A percentile compares a stretch with the other conserved stretches of the same genome.
phyloP scores from a whole-genome alignment of 148 eudicot species.

The Vaccinium corymbosum region DNA sequence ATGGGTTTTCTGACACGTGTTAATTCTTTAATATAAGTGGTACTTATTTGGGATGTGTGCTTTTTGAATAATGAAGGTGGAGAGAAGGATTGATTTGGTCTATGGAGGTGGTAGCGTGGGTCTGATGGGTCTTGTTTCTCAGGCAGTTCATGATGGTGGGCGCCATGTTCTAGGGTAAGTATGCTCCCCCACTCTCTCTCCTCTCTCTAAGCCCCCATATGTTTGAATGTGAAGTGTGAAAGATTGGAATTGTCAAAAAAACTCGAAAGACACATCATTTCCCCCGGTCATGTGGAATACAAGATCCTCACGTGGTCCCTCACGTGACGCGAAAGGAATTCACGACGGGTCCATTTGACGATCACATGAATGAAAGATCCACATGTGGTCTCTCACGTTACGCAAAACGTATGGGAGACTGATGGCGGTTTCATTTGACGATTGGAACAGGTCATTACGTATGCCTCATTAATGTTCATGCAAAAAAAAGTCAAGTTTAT shows the following conservation, averaged over 20 bases:
- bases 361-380: too few relatives aligned
- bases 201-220: neutral
- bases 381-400: too few relatives aligned
- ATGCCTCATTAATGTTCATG: too few relatives aligned
- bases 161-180: constrained; percentile 99
- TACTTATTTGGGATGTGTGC: constrained; percentile 20
- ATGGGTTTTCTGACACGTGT: constrained; percentile 37
- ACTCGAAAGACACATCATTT: constrained; percentile 13
- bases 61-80: constrained; percentile 46
- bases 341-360: neutral
- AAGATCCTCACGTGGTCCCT: too few relatives aligned
- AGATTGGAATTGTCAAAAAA: constrained; percentile 17
- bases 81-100: constrained; percentile 90
- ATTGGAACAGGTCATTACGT: too few relatives aligned
- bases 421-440: too few relatives aligned
- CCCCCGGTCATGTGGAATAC: neutral
- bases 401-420: too few relatives aligned
- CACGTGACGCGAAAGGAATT: too few relatives aligned
- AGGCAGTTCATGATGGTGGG: constrained; percentile 99
- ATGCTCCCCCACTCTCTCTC: constrained; percentile 20
- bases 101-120: constrained; percentile 99
- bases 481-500: too few relatives aligned
- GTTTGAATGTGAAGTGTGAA: neutral
- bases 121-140: constrained; percentile 98
- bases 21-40: neutral